phyloP scores from a whole-genome alignment of 805 yeast species.

The Spathaspora sp. region DNA sequence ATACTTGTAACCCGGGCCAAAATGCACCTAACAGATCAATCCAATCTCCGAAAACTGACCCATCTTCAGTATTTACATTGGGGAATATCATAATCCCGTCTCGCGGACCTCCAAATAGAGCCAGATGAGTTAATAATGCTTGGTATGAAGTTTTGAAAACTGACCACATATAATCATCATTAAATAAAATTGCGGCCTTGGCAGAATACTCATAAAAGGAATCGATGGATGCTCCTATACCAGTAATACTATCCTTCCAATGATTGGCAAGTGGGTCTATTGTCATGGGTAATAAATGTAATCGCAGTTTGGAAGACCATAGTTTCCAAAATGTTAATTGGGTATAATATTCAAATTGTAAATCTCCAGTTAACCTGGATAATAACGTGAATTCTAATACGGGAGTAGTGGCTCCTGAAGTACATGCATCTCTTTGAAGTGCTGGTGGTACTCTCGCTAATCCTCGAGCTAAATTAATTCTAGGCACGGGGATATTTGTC shows the following conservation, averaged over 20 bases:
- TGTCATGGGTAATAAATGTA: constrained; percentile 76
- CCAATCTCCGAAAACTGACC: constrained; percentile 57
- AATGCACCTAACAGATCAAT: constrained; percentile 85
- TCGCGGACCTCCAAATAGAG: constrained; percentile 19
- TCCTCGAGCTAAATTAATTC: constrained; percentile 66
- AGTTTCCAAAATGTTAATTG: constrained; percentile 60
- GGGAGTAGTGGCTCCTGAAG: constrained; percentile 85
- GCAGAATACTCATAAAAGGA: constrained; percentile 87
- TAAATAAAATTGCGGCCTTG: constrained; percentile 68
- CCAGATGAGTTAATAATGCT: constrained; percentile 48
- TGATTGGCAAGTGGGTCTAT: constrained; percentile 54
- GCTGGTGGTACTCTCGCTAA: constrained; percentile 39
- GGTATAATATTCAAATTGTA: constrained; percentile 60
- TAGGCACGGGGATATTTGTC: constrained; percentile 70
- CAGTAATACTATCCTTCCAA: constrained; percentile 62
- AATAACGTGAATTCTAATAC: constrained; percentile 75
- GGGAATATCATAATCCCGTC: constrained; percentile 41
- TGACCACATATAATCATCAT: constrained; percentile 62
- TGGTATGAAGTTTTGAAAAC: constrained; percentile 47
- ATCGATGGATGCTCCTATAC: constrained; percentile 89
- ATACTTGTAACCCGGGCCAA: constrained; percentile 80
- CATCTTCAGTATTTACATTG: constrained; percentile 55
- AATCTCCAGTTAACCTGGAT: constrained; percentile 72
- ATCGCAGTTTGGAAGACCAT: constrained; percentile 62
- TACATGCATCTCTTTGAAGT: constrained; percentile 65